phyloP scores from a whole-genome alignment of 2,329 filamentous ascomycete species.

The Xylaria sp. region DNA sequence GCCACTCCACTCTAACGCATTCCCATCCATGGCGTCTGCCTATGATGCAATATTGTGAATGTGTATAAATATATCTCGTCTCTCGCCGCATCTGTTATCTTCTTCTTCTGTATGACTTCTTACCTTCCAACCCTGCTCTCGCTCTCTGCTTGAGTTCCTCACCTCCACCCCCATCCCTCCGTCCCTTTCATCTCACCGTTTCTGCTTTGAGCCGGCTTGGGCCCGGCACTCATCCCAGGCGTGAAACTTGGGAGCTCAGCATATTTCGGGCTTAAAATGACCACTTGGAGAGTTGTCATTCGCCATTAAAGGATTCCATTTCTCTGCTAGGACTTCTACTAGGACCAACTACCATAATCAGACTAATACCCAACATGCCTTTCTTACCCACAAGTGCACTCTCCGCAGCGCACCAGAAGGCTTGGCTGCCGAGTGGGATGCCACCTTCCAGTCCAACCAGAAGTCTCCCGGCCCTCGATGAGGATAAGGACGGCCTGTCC shows the following conservation, averaged over 20 bases:
- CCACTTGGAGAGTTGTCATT: slow-evolving; percentile 11
- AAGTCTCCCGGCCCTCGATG: slow-evolving; percentile 40
- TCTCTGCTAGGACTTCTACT: background rate
- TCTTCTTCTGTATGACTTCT: slow-evolving; percentile 18
- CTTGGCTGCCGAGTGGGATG: slow-evolving; percentile 23
- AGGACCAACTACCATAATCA: slow-evolving; percentile 9
- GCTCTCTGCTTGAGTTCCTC: slow-evolving; percentile 15
- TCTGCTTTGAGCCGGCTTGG: slow-evolving; percentile 26
- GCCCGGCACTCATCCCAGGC: slow-evolving; percentile 24
- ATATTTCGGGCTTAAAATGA: slow-evolving; percentile 18
- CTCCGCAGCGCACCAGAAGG: slow-evolving; percentile 38
- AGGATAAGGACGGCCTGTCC: slow-evolving; percentile 38
- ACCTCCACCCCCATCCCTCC: slow-evolving; percentile 18
- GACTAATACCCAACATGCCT: slow-evolving; percentile 27
- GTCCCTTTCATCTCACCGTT: slow-evolving; percentile 8
- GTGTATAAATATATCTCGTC: slow-evolving; percentile 28
- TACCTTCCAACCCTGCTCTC: slow-evolving; percentile 22
- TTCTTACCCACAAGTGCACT: slow-evolving; percentile 22
- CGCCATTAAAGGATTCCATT: slow-evolving; percentile 8
- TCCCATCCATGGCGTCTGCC: slow-evolving; percentile 23
- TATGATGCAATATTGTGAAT: slow-evolving; percentile 10
- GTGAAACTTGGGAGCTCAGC: slow-evolving; percentile 8
- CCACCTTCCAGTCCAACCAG: slow-evolving; percentile 50
- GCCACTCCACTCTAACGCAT: slow-evolving; percentile 12
- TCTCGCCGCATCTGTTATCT: slow-evolving; percentile 16